Conservation (phyloP, 2,329 filamentous ascomycete genomes). For the Hypoxylon sp. region DNA sequence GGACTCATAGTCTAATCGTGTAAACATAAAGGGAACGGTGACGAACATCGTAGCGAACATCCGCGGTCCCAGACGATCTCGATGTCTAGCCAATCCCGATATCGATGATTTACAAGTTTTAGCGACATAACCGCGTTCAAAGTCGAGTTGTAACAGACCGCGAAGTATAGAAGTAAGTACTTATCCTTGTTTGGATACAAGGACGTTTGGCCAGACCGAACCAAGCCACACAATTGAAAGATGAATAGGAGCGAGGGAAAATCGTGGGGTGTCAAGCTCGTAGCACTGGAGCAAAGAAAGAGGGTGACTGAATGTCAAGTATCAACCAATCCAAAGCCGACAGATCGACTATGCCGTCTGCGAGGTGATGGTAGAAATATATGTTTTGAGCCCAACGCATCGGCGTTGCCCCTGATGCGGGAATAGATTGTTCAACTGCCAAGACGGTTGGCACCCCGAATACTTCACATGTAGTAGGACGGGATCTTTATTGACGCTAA, state of each 20-base stretch:
- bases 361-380: constrained; percentile 24
- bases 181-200: constrained; percentile 11
- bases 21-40: constrained; percentile 4
- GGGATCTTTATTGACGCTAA: neutral
- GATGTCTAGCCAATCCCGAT: neutral
- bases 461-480: neutral
- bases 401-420: constrained; percentile 10
- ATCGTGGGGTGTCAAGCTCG: constrained; percentile 18
- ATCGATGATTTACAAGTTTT: constrained; percentile 9
- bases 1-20: neutral
- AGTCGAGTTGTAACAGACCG: constrained; percentile 1
- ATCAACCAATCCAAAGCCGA: constrained; percentile 27
- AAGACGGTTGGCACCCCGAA: constrained; percentile 2
- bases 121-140: constrained; percentile 31
- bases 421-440: neutral
- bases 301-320: constrained; percentile 5
- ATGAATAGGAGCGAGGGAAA: constrained; percentile 9
- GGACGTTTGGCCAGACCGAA: constrained; percentile 6
- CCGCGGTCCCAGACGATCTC: constrained; percentile 2
- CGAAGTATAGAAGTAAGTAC: constrained; percentile 17
- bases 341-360: constrained; percentile 17
- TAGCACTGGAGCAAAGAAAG: constrained; percentile 7
- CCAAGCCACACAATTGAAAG: constrained; percentile 24
- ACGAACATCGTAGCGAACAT: neutral
- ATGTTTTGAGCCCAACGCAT: constrained; percentile 10